These are phyloP conservation scores for Colletotrichum sansevieriae DNA, from an alignment of 2,329 filamentous ascomycete genomes.

Conservation along the genomic window DNA sequence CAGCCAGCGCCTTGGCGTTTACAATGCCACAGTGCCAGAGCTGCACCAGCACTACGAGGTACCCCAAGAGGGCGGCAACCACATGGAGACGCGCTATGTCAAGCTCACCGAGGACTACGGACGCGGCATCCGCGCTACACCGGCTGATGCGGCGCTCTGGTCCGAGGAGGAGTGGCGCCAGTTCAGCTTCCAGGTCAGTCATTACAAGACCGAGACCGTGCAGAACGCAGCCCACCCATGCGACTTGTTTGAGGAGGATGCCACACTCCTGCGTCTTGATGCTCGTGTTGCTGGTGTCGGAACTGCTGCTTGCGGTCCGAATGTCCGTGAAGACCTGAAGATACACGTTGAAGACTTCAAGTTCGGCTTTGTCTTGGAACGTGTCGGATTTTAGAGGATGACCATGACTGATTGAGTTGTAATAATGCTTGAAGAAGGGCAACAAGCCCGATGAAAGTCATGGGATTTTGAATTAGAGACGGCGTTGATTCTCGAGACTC, in stretches of 20 bases:
- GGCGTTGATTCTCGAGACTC: background rate
- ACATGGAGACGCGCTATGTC: constrained; percentile 71
- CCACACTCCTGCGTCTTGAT: constrained; percentile 58
- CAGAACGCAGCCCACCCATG: constrained; percentile 73
- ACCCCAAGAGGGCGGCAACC: constrained; percentile 77
- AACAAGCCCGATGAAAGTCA: background rate
- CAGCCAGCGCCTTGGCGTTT: constrained; percentile 67
- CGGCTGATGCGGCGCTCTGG: constrained; percentile 47
- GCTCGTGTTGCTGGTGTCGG: constrained; percentile 63
- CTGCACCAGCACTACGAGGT: constrained; percentile 73
- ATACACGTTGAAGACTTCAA: constrained; percentile 56
- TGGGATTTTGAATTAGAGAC: background rate
- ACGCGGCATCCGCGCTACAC: constrained; percentile 48
- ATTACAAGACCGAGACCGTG: constrained; percentile 65
- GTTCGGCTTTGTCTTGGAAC: constrained; percentile 59
- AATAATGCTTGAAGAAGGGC: background rate
- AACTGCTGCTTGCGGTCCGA: constrained; percentile 62
- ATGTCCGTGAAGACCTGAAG: constrained; percentile 59
- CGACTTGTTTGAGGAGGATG: constrained; percentile 67
- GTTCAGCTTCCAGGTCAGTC: constrained; percentile 69
- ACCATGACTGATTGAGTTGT: background rate
- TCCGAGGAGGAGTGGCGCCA: constrained; percentile 49
- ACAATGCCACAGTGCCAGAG: constrained; percentile 57
- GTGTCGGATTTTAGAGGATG: constrained; percentile 41
- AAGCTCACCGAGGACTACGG: constrained; percentile 49